A percentile compares a stretch with the other conserved stretches of the same genome.
Evolutionary conservation across 768 basidiomycete genomes (phyloP).

Genomic region (Pisolithus microcarpus): DNA sequence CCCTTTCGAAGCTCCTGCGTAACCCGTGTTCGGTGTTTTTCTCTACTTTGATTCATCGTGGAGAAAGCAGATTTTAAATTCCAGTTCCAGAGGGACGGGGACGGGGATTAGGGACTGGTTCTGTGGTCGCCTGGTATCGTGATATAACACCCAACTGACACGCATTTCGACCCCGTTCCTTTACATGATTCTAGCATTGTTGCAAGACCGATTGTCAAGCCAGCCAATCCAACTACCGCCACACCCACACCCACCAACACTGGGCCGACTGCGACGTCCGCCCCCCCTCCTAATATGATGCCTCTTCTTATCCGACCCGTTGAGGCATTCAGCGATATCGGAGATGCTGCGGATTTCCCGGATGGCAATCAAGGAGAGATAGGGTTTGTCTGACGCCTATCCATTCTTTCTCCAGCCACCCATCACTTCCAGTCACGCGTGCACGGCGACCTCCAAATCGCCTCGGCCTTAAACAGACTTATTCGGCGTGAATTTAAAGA

Average conservation of each 20-base stretch:
- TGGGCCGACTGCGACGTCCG: conserved; percentile 33
- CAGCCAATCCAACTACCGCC: neutral
- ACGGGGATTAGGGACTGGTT: too few species aligned
- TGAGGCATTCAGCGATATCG: conserved; percentile 3
- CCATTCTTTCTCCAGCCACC: too few species aligned
- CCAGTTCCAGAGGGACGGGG: too few species aligned
- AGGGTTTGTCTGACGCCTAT: too few species aligned
- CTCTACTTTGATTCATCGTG: neutral
- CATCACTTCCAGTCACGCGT: too few species aligned
- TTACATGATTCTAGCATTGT: conserved; percentile 5
- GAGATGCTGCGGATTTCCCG: neutral
- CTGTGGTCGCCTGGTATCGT: neutral
- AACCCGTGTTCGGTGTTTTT: too few species aligned
- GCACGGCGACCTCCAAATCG: too few species aligned
- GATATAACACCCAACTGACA: neutral
- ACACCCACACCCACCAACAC: too few species aligned
- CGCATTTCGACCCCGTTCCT: conserved; percentile 8
- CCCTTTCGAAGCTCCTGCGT: too few species aligned
- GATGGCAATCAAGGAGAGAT: too few species aligned
- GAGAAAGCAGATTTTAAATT: neutral
- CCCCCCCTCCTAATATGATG: conserved; percentile 45
- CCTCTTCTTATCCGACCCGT: conserved; percentile 43
- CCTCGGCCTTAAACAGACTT: too few species aligned
- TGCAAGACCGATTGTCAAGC: conserved; percentile 3
- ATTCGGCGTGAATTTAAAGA: too few species aligned